Evolutionary conservation across 1,284 basidiomycete species (phyloP).

Genomic region (Neolentinus lepideus): DNA sequence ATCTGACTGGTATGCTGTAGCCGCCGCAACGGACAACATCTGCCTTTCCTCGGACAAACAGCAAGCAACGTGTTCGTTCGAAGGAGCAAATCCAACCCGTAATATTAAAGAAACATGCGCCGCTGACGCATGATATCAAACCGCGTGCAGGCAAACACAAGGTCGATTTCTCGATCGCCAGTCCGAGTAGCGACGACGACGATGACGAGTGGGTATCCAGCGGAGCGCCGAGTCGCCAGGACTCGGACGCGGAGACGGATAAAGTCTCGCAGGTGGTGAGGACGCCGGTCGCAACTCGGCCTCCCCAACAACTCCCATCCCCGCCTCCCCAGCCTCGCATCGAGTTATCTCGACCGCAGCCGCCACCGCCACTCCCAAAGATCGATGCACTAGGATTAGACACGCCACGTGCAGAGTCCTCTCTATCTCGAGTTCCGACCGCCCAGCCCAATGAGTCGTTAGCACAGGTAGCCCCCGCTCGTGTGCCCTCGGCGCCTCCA

Average conservation of each 20-base stretch:
- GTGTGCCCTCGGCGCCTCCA: constrained; percentile 6
- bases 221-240: constrained; percentile 49
- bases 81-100: constrained; percentile 36
- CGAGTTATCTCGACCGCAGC: constrained; percentile 6
- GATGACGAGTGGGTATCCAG: constrained; percentile 72
- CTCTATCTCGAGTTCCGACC: constrained; percentile 27
- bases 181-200: constrained; percentile 42
- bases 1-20: constrained; percentile 5
- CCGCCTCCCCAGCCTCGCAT: constrained; percentile 16
- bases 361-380: neutral
- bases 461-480: constrained; percentile 4
- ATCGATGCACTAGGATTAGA: constrained; percentile 5
- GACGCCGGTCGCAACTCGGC: constrained; percentile 18
- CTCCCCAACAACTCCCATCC: constrained; percentile 11
- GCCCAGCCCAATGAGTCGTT: constrained; percentile 12
- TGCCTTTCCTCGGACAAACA: constrained; percentile 38
- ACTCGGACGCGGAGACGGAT: constrained; percentile 40
- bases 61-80: constrained; percentile 41
- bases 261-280: constrained; percentile 4
- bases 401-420: constrained; percentile 26
- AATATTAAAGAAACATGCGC: constrained; percentile 20
- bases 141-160: constrained; percentile 31
- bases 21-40: constrained; percentile 21
- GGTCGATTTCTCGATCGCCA: constrained; percentile 52
- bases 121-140: constrained; percentile 27